A percentile compares a stretch with the other conserved stretches of the same genome.
These are phyloP conservation scores for Pythium sukuiense DNA, from an alignment of 352 stramenopile genomes.

Conservation along the genomic window DNA sequence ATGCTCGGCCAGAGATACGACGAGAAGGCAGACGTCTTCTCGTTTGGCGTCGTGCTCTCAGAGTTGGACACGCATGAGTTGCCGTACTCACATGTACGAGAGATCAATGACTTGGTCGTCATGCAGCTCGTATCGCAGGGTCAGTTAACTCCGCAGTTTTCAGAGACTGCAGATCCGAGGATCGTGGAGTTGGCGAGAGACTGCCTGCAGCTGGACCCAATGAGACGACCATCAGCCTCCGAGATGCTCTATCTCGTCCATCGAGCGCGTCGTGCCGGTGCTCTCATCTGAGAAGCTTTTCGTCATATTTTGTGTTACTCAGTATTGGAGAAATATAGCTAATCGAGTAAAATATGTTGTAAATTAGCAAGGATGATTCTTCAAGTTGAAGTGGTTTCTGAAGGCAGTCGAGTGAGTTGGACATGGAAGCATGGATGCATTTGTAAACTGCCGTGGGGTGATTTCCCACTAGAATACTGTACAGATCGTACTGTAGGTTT, in stretches of 20 bases:
- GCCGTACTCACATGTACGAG: slow-evolving; percentile 32
- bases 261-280: slow-evolving; percentile 4
- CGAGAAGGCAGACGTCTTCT: slow-evolving; percentile 77
- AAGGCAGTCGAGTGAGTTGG: no score
- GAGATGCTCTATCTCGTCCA: slow-evolving; percentile 15
- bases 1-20: slow-evolving; percentile 36
- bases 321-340: no score
- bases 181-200: slow-evolving; percentile 4
- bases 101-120: slow-evolving; percentile 10
- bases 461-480: no score
- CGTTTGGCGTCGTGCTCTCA: slow-evolving; percentile 77
- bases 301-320: no score
- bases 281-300: slow-evolving; percentile 5
- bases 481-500: no score
- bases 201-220: slow-evolving; percentile 13
- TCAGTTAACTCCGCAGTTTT: slow-evolving; percentile 36
- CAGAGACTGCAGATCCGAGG: slow-evolving; percentile 15
- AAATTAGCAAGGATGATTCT: no score
- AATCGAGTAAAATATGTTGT: no score
- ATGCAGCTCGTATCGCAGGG: slow-evolving; percentile 37
- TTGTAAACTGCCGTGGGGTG: no score
- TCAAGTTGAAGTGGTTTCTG: no score
- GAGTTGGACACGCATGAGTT: slow-evolving; percentile 33
- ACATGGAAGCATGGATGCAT: no score
- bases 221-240: slow-evolving; percentile 4